Conservation (phyloP, 345 rosid species). For the Lepidium aucheri region DNA sequence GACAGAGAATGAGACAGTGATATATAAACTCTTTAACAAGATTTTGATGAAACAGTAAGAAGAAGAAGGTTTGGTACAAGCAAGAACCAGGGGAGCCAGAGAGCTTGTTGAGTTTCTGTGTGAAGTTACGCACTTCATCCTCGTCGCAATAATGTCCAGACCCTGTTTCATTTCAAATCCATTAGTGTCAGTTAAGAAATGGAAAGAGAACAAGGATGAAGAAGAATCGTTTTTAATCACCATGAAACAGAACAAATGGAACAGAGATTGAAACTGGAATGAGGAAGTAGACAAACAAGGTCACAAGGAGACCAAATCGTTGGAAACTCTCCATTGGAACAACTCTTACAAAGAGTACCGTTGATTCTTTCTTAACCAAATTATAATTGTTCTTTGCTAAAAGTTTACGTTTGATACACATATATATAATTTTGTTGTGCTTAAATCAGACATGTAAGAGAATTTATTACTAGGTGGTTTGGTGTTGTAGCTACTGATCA, state of each 20-base stretch:
- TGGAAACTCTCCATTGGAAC: constrained; percentile 5
- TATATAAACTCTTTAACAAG: neutral
- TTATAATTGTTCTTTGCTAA: too few species aligned
- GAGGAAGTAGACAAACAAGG: constrained; percentile 19
- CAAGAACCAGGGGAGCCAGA: constrained; percentile 75
- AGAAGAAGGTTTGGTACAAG: constrained; percentile 37
- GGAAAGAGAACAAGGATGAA: neutral
- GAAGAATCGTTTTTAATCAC: constrained; percentile 23
- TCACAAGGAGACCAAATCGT: constrained; percentile 20
- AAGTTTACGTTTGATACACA: neutral
- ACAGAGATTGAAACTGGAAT: constrained; percentile 39
- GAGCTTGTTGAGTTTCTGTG: constrained; percentile 39
- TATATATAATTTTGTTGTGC: neutral
- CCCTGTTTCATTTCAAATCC: constrained; percentile 33
- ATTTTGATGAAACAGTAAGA: constrained; percentile 1
- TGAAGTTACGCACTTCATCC: constrained; percentile 45
- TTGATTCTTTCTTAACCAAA: neutral
- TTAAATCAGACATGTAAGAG: neutral
- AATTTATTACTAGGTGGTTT: constrained; percentile 11
- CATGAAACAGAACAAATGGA: constrained; percentile 72
- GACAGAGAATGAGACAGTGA: neutral
- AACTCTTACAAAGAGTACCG: neutral
- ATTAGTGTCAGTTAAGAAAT: neutral
- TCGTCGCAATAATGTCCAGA: constrained; percentile 63
- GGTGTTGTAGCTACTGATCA: neutral